phyloP scores from a whole-genome alignment of 2,329 filamentous ascomycete genomes.

The Berkeleyomyces rouxiae region DNA sequence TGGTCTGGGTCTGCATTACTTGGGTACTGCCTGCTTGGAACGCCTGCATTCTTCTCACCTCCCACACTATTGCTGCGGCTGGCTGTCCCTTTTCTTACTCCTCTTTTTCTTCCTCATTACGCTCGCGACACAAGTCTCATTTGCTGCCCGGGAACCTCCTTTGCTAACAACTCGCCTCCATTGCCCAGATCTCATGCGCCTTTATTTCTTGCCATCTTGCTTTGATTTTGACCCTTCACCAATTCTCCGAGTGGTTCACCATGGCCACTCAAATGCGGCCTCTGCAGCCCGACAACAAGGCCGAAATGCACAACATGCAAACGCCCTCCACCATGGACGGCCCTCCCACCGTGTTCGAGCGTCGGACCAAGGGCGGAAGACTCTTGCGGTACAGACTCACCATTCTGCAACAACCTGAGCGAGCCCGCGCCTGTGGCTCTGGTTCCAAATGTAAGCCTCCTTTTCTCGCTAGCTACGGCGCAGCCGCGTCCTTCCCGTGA shows the following conservation, averaged over 20 bases:
- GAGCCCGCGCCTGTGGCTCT: conserved; percentile 84
- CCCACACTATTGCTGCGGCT: not conserved
- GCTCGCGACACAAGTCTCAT: not conserved
- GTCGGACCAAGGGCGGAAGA: conserved; percentile 53
- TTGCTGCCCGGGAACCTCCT: not conserved
- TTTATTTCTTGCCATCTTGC: not conserved
- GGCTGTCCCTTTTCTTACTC: not conserved
- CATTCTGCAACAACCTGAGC: conserved; percentile 87
- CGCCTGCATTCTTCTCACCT: not conserved
- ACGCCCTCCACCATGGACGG: not conserved
- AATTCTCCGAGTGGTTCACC: not conserved
- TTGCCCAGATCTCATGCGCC: not conserved
- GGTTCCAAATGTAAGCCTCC: conserved; percentile 70
- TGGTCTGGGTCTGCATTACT: not conserved
- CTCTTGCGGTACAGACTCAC: conserved; percentile 65
- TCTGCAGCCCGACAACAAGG: conserved; percentile 7
- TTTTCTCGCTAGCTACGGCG: not conserved
- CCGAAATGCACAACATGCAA: not conserved
- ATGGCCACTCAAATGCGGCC: conserved; percentile 12
- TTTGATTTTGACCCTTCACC: not conserved
- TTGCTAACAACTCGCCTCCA: not conserved
- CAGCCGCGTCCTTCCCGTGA: too few relatives aligned
- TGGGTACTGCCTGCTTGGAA: not conserved
- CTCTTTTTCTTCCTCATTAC: not conserved
- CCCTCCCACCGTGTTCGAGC: conserved; percentile 19